Conservation (phyloP, 2,329 filamentous ascomycete species). For the Didymella sp. region DNA sequence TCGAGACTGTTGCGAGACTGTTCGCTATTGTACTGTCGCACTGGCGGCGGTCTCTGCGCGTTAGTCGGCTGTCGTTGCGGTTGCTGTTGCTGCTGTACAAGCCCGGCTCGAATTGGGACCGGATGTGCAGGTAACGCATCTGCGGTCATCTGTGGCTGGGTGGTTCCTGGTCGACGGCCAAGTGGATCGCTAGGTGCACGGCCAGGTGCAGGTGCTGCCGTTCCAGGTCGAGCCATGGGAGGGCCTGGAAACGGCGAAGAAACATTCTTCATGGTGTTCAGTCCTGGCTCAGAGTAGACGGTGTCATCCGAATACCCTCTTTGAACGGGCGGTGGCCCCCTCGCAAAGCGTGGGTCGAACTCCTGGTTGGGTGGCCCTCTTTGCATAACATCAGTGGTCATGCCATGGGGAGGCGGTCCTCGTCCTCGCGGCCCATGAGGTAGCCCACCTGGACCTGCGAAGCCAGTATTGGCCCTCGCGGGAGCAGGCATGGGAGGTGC, state of each 20-base stretch:
- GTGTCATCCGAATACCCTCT: conserved; percentile 46
- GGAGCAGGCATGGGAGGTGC: conserved; percentile 58
- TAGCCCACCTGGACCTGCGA: conserved; percentile 31
- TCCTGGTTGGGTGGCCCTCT: conserved; percentile 3
- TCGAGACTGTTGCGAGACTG: conserved; percentile 48
- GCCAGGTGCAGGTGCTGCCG: conserved; percentile 40
- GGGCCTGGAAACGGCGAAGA: conserved; percentile 38
- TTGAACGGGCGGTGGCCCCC: conserved; percentile 40
- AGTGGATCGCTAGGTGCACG: conserved; percentile 39
- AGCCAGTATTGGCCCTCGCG: conserved; percentile 56
- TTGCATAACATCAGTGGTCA: conserved; percentile 26
- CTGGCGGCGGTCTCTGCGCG: conserved; percentile 57
- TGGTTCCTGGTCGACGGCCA: conserved; percentile 50
- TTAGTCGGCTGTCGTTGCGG: conserved; percentile 26
- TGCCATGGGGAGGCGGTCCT: conserved; percentile 37
- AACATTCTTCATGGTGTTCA: conserved; percentile 40
- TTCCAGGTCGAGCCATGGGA: conserved; percentile 40
- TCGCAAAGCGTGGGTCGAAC: conserved; percentile 41
- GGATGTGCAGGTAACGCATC: conserved; percentile 65
- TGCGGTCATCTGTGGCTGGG: conserved; percentile 54
- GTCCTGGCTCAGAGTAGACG: conserved; percentile 47
- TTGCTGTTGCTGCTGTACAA: conserved; percentile 45
- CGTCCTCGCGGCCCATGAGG: conserved; percentile 39
- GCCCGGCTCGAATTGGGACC: conserved; percentile 61
- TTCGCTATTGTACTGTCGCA: conserved; percentile 60